Evolutionary conservation across 257 asterid genomes (phyloP).

Genomic region (Primulina huaijiensis): DNA sequence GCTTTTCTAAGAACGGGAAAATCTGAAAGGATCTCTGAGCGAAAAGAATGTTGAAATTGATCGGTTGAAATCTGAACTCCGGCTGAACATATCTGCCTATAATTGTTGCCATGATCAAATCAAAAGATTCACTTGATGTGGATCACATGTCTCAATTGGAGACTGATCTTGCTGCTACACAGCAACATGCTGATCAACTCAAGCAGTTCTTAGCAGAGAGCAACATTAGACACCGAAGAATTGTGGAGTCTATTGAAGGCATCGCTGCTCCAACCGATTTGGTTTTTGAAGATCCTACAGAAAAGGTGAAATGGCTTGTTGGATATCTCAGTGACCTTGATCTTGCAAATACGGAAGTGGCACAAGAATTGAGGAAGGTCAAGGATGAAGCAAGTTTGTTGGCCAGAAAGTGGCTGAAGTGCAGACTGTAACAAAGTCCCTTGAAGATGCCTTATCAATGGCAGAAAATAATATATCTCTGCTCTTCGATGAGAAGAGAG

Average conservation of each 20-base stretch:
- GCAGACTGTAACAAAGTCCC: conserved; percentile 44
- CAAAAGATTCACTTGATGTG: conserved; percentile 47
- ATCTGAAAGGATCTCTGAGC: conserved; percentile 56
- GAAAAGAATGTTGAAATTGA: conserved; percentile 70
- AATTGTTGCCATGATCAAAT: conserved; percentile 56
- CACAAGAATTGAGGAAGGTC: conserved; percentile 55
- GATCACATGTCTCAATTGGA: conserved; percentile 57
- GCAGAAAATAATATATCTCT: conserved; percentile 52
- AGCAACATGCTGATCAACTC: conserved; percentile 58
- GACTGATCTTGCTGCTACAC: conserved; percentile 45
- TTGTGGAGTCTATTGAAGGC: conserved; percentile 63
- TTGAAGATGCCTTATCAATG: conserved; percentile 52
- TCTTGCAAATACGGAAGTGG: conserved; percentile 45
- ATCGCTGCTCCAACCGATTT: conserved; percentile 52
- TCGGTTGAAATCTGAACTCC: conserved; percentile 60
- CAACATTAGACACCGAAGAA: conserved; percentile 59
- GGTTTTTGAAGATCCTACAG: conserved; percentile 53
- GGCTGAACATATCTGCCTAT: conserved; percentile 39
- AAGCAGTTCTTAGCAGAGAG: conserved; percentile 69
- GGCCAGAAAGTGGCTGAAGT: conserved; percentile 47
- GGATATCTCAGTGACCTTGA: conserved; percentile 48
- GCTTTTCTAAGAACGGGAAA: conserved; percentile 90
- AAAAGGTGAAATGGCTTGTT: conserved; percentile 72
- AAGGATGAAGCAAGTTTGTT: conserved; percentile 52
- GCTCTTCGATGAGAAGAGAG: conserved; percentile 64